Base-by-base conservation (phyloP, 2,329 filamentous ascomycete genomes). In the Camptophora hylomeconis region DNA sequence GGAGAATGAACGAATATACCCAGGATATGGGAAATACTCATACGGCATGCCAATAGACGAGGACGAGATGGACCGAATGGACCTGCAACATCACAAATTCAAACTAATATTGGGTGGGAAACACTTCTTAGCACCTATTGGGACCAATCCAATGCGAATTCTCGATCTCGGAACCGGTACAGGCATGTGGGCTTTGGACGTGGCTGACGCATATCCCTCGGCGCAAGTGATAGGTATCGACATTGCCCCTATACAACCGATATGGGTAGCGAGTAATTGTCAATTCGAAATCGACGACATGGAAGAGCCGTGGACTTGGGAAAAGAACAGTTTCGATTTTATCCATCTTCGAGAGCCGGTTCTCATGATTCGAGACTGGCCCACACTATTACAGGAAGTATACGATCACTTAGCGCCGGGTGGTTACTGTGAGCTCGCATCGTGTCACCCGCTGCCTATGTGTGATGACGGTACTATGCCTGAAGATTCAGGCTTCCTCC, bases 161-260 rank as follows among this genome's bases (percentile, higher is more conserved):
- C 30, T 41, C 10, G 39, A 41, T 26, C 26, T 41, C 16, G 38
- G 30, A n/a, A 39, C 36, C 2, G 38, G 37, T 8, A 37, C 37
- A 7, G 36, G 36, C 14, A 39, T 39, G 17, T 39, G 30, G 30
- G 33, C 33, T 5, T 50, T 58, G 15, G 53, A 58, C 26, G 24
- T 51, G 29, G 49, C 46, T 29, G 36, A 57, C 38, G 19, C 50
- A 21, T 44, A 53, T 31, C 53, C 54, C 5, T 45, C 45, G 14
- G 56, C 60, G 8, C 42, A 49, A 17, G 53, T 68, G 20, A 54
- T 53, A 3, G 63, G 62, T 21, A 57, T 54, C 13, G 61, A 65
- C 39, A 52, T 65, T 24, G 60, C 56, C 1, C 59, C 61, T 20
- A 64, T 64, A 24, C 63, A 66, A 37, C 63, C 61, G 3, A 44